Base-by-base conservation (phyloP, 208 protist genomes). In the Wallacemonas sp. region DNA sequence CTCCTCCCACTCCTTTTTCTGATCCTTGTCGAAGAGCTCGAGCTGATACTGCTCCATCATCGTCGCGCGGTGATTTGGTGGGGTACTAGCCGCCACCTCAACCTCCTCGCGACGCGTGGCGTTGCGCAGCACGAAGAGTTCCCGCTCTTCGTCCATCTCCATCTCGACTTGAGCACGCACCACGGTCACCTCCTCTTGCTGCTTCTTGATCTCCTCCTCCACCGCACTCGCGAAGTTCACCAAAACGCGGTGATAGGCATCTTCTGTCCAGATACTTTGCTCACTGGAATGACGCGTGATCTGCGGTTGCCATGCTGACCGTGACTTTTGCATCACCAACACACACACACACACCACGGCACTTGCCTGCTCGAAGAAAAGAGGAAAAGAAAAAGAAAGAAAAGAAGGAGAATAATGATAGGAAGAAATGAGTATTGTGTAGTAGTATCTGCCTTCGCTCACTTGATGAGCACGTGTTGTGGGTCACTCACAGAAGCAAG, bases 1-100 rank as follows among this genome's bases (percentile, higher is more conserved):
- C 51, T 84, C 73, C 14, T 62, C 6, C 17, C 70, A 60, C 22
- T 74, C 47, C 55, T 84, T 83, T 31, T 74, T 11, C 51, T 87
- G 63, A 30, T 87, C 80, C 3, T 34, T 64, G 19, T 66, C 38
- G 42, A 76, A 75, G 27, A 69, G 36, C 30, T 65, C 36, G 12
- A 44, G 6, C n/a, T 38, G 28, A 31, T 30, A 41, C 36, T 33
- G 15, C 65, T 70, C 46, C 2, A 64, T 30, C 28, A 53, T 31
- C 9, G 27, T 58, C n/a, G 62, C 54, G 19, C 34, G 17, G 22
- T n/a, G n/a, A n/a, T n/a, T n/a, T 41, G 8, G 27, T 41, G 8
- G 45, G 0, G 24, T 12, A 12, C 27, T 34, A 21, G 12, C 30
- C 60, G 38, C 58, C 19, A 26, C 28, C 6, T 61, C 46, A 9